Evolutionary conservation across 2,329 filamentous ascomycete species (phyloP).

Genomic region (Paecilomyces sp.): DNA sequence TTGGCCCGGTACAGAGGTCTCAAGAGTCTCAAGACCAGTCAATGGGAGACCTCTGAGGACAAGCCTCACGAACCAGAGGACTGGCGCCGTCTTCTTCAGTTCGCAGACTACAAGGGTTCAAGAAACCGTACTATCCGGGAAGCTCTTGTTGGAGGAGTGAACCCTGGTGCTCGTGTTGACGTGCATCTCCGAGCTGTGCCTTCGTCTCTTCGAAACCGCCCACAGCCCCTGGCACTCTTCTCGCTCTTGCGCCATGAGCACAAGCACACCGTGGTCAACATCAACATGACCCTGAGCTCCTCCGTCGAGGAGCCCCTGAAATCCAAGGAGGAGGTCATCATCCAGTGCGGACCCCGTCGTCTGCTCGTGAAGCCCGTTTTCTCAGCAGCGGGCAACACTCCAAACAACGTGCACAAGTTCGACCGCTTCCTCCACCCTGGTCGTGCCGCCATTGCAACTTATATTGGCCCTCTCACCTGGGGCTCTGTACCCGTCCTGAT

Average conservation of each 20-base stretch:
- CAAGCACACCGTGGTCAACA: slow-evolving; percentile 84
- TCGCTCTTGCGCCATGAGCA: slow-evolving; percentile 90
- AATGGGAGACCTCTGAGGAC: slow-evolving; percentile 87
- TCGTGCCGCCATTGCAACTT: slow-evolving; percentile 78
- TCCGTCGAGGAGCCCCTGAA: slow-evolving; percentile 71
- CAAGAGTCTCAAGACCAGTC: slow-evolving; percentile 81
- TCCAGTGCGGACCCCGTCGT: slow-evolving; percentile 83
- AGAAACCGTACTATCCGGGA: slow-evolving; percentile 71
- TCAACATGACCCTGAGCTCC: slow-evolving; percentile 77
- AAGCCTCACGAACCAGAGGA: slow-evolving; percentile 79
- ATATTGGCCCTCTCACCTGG: slow-evolving; percentile 88
- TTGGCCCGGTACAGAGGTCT: slow-evolving; percentile 81
- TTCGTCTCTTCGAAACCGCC: slow-evolving; percentile 42
- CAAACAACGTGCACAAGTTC: slow-evolving; percentile 97
- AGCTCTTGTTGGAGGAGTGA: slow-evolving; percentile 79
- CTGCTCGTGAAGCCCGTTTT: slow-evolving; percentile 86
- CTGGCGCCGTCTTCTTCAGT: slow-evolving; percentile 76
- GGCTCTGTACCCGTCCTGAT: slow-evolving; percentile 84
- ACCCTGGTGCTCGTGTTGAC: slow-evolving; percentile 73
- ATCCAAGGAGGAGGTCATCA: slow-evolving; percentile 83
- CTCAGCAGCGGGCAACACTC: slow-evolving; percentile 80
- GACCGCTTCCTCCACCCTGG: slow-evolving; percentile 87
- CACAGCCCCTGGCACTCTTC: slow-evolving; percentile 65
- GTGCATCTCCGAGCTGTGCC: slow-evolving; percentile 63
- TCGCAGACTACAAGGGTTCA: slow-evolving; percentile 83